phyloP scores from a whole-genome alignment of 345 rosid species.

The Iberis pinnata region DNA sequence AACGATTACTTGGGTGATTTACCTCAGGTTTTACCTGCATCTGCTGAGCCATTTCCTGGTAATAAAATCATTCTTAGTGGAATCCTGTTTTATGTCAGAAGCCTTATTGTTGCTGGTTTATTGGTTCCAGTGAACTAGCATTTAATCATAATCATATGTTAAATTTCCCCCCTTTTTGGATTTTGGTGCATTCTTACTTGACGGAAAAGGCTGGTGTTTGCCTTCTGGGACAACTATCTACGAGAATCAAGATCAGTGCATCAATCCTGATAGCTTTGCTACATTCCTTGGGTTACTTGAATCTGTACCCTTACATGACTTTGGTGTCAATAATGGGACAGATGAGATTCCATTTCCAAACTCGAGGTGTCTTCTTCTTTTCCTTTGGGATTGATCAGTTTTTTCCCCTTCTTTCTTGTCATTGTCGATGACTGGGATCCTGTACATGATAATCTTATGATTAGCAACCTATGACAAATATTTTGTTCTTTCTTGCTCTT shows the following conservation, averaged over 20 bases:
- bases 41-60: constrained; percentile 48
- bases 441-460: constrained; percentile 9
- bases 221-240: constrained; percentile 42
- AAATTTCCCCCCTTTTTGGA: constrained; percentile 23
- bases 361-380: constrained; percentile 43
- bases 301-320: constrained; percentile 68
- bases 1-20: constrained; percentile 35
- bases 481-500: constrained; percentile 9
- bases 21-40: constrained; percentile 60
- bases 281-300: constrained; percentile 76
- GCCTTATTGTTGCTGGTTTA: not conserved
- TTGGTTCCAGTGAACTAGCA: constrained; percentile 17
- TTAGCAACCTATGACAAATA: constrained; percentile 1
- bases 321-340: constrained; percentile 54
- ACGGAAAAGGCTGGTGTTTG: constrained; percentile 48
- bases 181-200: constrained; percentile 43
- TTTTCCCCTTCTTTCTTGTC: constrained; percentile 9
- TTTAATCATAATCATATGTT: not conserved
- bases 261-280: constrained; percentile 61
- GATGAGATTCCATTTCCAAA: constrained; percentile 48
- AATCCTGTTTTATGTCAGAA: not conserved
- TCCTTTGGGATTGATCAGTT: not conserved
- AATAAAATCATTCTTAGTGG: constrained; percentile 24
- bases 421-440: constrained; percentile 9
- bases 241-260: constrained; percentile 61